Evolutionary conservation across 2,329 filamentous ascomycete species (phyloP), one percentile per base, ranked within the genome.

Genomic region (Hypoxylon sp.): DNA sequence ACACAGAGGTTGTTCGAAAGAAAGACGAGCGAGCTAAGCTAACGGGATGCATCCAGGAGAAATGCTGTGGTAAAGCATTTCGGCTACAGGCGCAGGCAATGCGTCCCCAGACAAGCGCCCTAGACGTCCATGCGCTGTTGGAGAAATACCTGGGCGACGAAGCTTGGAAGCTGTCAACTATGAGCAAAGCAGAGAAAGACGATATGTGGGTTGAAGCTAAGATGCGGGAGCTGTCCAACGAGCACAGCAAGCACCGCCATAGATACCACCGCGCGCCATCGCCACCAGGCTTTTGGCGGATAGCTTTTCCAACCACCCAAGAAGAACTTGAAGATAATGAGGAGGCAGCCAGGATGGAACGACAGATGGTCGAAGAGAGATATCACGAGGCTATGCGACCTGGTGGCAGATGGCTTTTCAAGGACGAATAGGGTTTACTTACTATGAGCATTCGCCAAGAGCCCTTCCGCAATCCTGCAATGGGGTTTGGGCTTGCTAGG

Each of bases 281-380:
- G 8, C 94, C 95, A 11, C 92, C 93, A 1, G 94, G 93, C 0
- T 98, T 92, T 75, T 99, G 95, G 95, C 85, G 92, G 56, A 85
- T 90, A 1, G 94, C 97, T 70, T 97, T 99, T 75, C 94, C 94
- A 1, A 88, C 81, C 24, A 97, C 95, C 1, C 95, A 98, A 75
- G 92, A 97, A 77, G 78, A 89, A 26, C 81, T 86, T 69, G 80
- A 82, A 54, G 87, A 94, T 71, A 85, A 85, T 59, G 83, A 84
- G 62, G 87, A 89, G 73, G 91, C 90, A 0, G 82, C 81, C n/a
- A 83, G 82, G 70, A 79, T 86, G 62, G 89, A 91, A 73, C 84
- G 83, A 68, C 81, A 87, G 51, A 84, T 87, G 58, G 83, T 97
- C 1, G 84, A 88, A 68, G 88, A 92, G 72, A 86, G 93, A 72